Base-by-base conservation (phyloP, 1,284 basidiomycete species). In the Lignosus rhinocerotis region DNA sequence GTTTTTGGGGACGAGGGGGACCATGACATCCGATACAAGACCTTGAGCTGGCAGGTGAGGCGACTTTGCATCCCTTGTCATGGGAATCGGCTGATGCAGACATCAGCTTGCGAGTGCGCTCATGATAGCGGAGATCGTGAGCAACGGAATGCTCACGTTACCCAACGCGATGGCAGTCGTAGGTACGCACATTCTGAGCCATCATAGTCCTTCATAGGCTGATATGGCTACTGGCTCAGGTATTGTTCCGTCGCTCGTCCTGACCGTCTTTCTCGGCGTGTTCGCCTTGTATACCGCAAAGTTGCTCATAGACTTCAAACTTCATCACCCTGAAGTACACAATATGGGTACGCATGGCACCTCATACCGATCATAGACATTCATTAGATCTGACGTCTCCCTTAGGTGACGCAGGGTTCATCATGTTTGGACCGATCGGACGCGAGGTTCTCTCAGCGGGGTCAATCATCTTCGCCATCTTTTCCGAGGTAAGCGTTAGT, bases 111-210 rank as follows among this genome's bases (percentile, higher is more conserved):
- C 82, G 5, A 72, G 74, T 25, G 66, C 83, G 46, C 70, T 85
- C 39, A 84, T 85, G 82, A 83, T 84, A 58, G 80, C 82, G 46
- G 80, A 82, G 62, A 83, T 84, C 32, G 81, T 85, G 50, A 82
- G 80, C 64, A 82, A 84, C 67, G 84, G 83, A 14, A 81, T 84
- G 74, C 70, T 85, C 16, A 82, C 81, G 14, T 73, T 84, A 6
- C 83, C 84, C 0, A 80, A 78, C 51, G 75, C 81, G 2, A 77
- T 85, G 63, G 80, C 81, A 19, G 77, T 78, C 6, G 78, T 84
- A 47, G 83, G 83, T 81, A 59, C 38, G 64, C 33, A 38, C 6
- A 25, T 31, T 45, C 10, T 31, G 14, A 34, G 39, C 16, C n/a
- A 14, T 11, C 25, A 11, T 45, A 33, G 32, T 32, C 3, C 32